A percentile compares a stretch with the other conserved stretches of the same genome.
These are phyloP conservation scores for Middelhovenomyces tepae DNA, from an alignment of 805 yeast species.

Conservation along the genomic window DNA sequence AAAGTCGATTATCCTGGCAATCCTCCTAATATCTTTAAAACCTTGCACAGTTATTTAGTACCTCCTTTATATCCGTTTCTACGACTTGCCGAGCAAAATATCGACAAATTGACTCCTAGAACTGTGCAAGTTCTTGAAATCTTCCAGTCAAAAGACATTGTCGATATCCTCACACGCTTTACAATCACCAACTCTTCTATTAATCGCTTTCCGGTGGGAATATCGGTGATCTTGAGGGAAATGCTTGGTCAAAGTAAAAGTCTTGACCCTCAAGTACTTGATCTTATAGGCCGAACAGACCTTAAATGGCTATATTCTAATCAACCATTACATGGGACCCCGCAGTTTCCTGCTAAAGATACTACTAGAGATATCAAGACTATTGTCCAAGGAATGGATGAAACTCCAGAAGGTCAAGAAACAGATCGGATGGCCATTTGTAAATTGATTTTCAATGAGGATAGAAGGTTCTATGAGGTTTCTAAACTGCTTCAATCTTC, in stretches of 20 bases:
- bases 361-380: constrained; percentile 35
- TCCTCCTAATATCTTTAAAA: constrained; percentile 54
- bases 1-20: no score
- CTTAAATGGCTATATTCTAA: no score
- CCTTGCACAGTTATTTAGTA: constrained; percentile 44
- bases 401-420: constrained; percentile 67
- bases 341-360: constrained; percentile 10
- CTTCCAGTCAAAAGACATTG: no score
- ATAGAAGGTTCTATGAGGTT: constrained; percentile 71
- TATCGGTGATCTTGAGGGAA: no score
- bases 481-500: constrained; percentile 65
- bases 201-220: no score
- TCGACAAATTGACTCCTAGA: constrained; percentile 10
- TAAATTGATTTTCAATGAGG: constrained; percentile 62
- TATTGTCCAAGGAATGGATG: constrained; percentile 31
- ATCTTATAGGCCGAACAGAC: no score
- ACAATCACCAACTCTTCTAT: no score
- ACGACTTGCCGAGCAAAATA: constrained; percentile 1
- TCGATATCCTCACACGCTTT: no score
- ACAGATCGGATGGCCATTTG: constrained; percentile 62
- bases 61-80: constrained; percentile 22
- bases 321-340: no score
- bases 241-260: no score
- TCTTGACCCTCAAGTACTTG: constrained; percentile 4
- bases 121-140: constrained; percentile 9